Percentiles rank a stretch among this genome's conserved stretches.
These are phyloP conservation scores for Globisporangium sylvaticum DNA, from an alignment of 352 stramenopile species.

Conservation along the genomic window DNA sequence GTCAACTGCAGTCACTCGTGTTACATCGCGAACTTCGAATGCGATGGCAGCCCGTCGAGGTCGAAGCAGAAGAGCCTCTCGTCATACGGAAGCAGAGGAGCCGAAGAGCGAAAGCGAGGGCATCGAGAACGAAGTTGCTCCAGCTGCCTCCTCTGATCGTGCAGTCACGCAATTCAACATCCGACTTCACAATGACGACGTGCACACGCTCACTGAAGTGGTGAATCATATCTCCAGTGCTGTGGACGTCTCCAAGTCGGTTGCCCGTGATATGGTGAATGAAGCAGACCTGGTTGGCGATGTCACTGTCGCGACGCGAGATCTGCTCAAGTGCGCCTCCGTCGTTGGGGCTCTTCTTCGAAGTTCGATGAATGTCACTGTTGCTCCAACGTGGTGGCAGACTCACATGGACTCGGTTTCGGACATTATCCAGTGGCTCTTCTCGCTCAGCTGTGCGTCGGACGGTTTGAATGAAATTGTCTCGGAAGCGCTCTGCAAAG, in stretches of 20 bases:
- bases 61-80: constrained; percentile 11
- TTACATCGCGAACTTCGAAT: constrained; percentile 11
- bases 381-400: constrained; percentile 66
- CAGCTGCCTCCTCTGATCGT: background rate
- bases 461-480: constrained; percentile 73
- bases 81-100: constrained; percentile 21
- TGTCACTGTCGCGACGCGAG: constrained; percentile 32
- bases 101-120: constrained; percentile 15
- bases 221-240: constrained; percentile 57
- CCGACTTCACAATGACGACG: constrained; percentile 84
- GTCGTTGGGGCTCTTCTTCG: constrained; percentile 53
- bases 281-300: constrained; percentile 64
- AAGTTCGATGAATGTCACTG: constrained; percentile 67
- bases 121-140: background rate
- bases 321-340: constrained; percentile 42
- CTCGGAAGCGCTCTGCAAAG: constrained; percentile 55
- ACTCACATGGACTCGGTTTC: constrained; percentile 50
- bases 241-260: constrained; percentile 50
- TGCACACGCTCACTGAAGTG: constrained; percentile 72
- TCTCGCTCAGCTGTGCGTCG: constrained; percentile 58
- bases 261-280: constrained; percentile 44
- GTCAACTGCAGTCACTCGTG: background rate
- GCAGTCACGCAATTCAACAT: constrained; percentile 39
- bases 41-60: constrained; percentile 12
- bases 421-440: constrained; percentile 68